phyloP scores from a whole-genome alignment of 1,139 yeast genomes.

The Debaryomyces fabryi region DNA sequence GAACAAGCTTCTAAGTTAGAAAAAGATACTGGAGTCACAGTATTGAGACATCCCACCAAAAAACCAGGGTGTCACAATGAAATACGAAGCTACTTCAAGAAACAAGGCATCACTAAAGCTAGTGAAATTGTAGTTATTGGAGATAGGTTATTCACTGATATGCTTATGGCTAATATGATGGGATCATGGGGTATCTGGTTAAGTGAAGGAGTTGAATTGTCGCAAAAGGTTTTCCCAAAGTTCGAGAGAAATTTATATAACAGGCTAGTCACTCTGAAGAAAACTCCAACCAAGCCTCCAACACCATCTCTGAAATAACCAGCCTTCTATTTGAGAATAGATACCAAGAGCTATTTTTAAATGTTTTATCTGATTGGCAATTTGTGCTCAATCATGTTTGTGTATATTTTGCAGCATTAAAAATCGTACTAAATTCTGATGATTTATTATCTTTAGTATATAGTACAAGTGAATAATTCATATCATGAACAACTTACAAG shows the following conservation, averaged over 20 bases:
- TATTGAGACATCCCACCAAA: constrained; percentile 75
- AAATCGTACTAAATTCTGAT: background rate
- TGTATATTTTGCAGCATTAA: constrained; percentile 3
- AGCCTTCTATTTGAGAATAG: too few relatives aligned
- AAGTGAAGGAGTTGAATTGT: constrained; percentile 68
- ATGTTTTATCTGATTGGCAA: background rate
- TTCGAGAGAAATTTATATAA: constrained; percentile 53
- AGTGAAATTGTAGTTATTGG: constrained; percentile 83
- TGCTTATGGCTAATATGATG: constrained; percentile 93
- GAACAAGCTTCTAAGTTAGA: constrained; percentile 70
- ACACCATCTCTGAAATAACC: background rate
- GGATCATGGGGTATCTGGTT: constrained; percentile 88
- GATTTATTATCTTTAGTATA: background rate
- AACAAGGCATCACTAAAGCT: constrained; percentile 51
- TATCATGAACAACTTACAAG: constrained; percentile 11
- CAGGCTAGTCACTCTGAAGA: constrained; percentile 25
- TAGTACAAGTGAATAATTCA: background rate
- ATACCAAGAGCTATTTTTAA: too few relatives aligned
- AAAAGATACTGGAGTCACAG: constrained; percentile 69
- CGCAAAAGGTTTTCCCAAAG: constrained; percentile 51
- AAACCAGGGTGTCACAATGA: constrained; percentile 89
- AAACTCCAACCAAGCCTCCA: constrained; percentile 32
- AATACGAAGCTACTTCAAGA: constrained; percentile 59
- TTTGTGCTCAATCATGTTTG: constrained; percentile 6
- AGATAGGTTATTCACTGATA: constrained; percentile 87